These are phyloP conservation scores for Fusarium graminum DNA, from an alignment of 2,329 filamentous ascomycete species.

Conservation along the genomic window DNA sequence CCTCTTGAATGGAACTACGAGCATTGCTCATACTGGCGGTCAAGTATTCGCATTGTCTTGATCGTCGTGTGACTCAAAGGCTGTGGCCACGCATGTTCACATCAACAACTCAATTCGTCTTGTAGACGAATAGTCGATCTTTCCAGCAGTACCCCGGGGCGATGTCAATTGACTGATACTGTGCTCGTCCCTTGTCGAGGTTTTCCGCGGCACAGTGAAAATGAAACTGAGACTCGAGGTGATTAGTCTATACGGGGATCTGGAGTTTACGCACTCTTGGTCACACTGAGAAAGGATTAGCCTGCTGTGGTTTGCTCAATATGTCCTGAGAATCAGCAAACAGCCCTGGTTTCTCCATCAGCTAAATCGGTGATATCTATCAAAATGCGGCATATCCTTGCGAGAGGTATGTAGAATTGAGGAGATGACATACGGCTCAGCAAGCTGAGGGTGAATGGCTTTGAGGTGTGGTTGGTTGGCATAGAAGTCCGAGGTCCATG, in stretches of 20 bases:
- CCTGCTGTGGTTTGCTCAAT: constrained; percentile 32
- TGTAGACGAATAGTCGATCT: constrained; percentile 32
- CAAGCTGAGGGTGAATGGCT: constrained; percentile 37
- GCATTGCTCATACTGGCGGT: constrained; percentile 43
- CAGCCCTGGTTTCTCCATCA: constrained; percentile 27
- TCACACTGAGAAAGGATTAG: constrained; percentile 45
- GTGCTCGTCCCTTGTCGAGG: constrained; percentile 32
- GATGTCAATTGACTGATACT: constrained; percentile 33
- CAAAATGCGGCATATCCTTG: constrained; percentile 31
- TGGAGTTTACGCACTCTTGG: constrained; percentile 45
- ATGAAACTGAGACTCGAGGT: constrained; percentile 32
- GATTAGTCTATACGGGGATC: constrained; percentile 39
- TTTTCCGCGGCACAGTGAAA: constrained; percentile 26
- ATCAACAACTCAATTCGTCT: constrained; percentile 40
- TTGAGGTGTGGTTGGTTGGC: constrained; percentile 37
- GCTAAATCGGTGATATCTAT: constrained; percentile 40
- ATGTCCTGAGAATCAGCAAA: constrained; percentile 25
- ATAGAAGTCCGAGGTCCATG: constrained; percentile 1
- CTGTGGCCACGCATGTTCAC: constrained; percentile 38
- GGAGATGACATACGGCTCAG: constrained; percentile 32
- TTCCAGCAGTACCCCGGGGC: constrained; percentile 16
- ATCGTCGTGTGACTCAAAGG: constrained; percentile 43
- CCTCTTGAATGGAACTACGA: constrained; percentile 37
- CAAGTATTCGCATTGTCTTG: constrained; percentile 35
- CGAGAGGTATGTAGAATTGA: constrained; percentile 21